These are phyloP conservation scores for Leccinum proliferum DNA, from an alignment of 1,284 basidiomycete species.

Conservation along the genomic window DNA sequence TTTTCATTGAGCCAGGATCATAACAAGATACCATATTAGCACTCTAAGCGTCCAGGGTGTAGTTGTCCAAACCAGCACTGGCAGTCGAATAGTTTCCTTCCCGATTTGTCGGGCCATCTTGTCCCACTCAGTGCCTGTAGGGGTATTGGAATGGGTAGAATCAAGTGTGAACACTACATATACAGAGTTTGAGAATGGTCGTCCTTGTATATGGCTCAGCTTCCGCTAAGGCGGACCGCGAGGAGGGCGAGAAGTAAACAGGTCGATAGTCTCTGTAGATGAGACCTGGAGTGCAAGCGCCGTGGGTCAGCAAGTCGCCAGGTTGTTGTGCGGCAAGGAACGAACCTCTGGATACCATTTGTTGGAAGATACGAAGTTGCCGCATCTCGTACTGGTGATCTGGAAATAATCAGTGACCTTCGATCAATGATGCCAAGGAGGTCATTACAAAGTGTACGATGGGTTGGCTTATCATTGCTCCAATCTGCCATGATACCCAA, in stretches of 20 bases:
- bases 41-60: slow-evolving; percentile 93
- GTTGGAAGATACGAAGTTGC: slow-evolving; percentile 83
- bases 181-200: slow-evolving; percentile 85
- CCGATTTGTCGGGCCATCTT: slow-evolving; percentile 20
- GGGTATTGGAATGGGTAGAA: slow-evolving; percentile 4
- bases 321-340: neutral
- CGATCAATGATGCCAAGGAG: neutral
- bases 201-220: slow-evolving; percentile 74
- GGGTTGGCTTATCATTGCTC: slow-evolving; percentile 66
- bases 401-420: slow-evolving; percentile 26
- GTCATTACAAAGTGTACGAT: slow-evolving; percentile 73
- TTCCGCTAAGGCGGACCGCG: slow-evolving; percentile 91
- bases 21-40: slow-evolving; percentile 77
- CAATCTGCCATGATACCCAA: slow-evolving; percentile 95
- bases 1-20: slow-evolving; percentile 4
- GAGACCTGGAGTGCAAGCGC: slow-evolving; percentile 43
- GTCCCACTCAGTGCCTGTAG: slow-evolving; percentile 11
- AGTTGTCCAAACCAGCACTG: slow-evolving; percentile 88
- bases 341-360: slow-evolving; percentile 84
- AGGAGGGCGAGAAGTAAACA: slow-evolving; percentile 95
- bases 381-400: slow-evolving; percentile 87
- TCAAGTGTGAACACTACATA: slow-evolving; percentile 78
- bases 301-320: neutral
- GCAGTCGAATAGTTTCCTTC: slow-evolving; percentile 41
- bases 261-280: slow-evolving; percentile 88